Conservation (phyloP, 345 rosid species). For the Excoecaria agallocha region DNA sequence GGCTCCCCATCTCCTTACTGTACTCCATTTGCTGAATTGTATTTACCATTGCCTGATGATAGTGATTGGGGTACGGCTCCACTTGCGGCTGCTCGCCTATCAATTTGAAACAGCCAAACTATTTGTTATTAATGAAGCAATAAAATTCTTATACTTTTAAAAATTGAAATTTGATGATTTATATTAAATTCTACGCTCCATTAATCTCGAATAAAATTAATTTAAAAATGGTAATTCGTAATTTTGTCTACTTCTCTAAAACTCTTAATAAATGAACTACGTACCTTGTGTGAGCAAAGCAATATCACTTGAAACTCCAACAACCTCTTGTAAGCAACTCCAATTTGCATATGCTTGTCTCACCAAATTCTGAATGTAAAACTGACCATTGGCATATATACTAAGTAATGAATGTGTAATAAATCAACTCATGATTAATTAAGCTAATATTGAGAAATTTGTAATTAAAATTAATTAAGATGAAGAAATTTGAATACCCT, state of each 20-base stretch:
- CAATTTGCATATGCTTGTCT: slow-evolving; percentile 57
- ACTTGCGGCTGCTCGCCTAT: slow-evolving; percentile 26
- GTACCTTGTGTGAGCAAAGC: slow-evolving; percentile 60
- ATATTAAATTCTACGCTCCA: too few relatives aligned
- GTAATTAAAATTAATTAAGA: too few relatives aligned
- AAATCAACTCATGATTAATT: background rate
- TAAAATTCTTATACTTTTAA: too few relatives aligned
- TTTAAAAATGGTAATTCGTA: too few relatives aligned
- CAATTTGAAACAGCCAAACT: too few relatives aligned
- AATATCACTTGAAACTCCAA: slow-evolving; percentile 39
- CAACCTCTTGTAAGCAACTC: slow-evolving; percentile 46
- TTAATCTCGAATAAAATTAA: too few relatives aligned
- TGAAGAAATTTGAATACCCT: slow-evolving; percentile 35
- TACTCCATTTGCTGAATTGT: slow-evolving; percentile 33
- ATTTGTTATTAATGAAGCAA: background rate
- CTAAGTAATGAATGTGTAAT: background rate
- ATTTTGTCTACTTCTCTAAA: too few relatives aligned
- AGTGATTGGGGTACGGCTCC: slow-evolving; percentile 38
- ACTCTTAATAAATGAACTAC: background rate
- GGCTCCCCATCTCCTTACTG: slow-evolving; percentile 20
- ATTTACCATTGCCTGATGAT: slow-evolving; percentile 22
- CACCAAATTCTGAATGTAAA: slow-evolving; percentile 42
- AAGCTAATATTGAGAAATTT: background rate
- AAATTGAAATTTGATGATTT: too few relatives aligned
- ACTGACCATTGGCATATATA: slow-evolving; percentile 33